These are phyloP conservation scores for Oryza coarctata DNA, from an alignment of 176 grass and related monocot genomes.

Conservation along the genomic window DNA sequence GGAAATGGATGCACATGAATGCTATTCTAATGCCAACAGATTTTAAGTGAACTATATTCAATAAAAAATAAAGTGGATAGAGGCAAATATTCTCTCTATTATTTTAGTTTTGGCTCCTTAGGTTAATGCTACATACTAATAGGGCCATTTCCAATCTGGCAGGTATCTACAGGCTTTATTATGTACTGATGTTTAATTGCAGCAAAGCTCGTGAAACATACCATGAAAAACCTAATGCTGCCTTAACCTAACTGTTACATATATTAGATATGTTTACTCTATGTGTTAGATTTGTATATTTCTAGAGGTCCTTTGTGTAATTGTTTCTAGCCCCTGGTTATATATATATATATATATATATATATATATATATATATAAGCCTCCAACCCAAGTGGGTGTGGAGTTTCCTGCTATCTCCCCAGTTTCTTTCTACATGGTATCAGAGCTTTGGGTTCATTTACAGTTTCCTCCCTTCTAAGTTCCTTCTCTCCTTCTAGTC, in stretches of 20 bases:
- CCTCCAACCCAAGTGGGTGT: no score
- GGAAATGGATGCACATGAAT: neutral
- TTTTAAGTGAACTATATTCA: neutral
- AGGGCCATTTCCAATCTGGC: slow-evolving; percentile 15
- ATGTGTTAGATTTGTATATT: no score
- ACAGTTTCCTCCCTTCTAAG: no score
- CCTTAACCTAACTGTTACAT: neutral
- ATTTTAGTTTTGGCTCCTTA: slow-evolving; percentile 10
- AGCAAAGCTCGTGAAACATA: slow-evolving; percentile 22
- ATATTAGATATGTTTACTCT: no score
- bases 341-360: no score
- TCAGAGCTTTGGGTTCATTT: no score
- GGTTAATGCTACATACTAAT: neutral
- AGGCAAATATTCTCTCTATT: neutral
- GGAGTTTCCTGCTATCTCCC: no score
- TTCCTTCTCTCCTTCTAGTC: no score
- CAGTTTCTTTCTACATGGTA: no score
- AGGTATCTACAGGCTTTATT: slow-evolving; percentile 9
- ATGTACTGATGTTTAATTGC: neutral
- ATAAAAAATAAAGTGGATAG: neutral
- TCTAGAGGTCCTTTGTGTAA: no score
- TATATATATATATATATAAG: no score
- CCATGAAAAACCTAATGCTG: neutral
- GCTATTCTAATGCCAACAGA: neutral
- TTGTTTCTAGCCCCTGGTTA: no score